A percentile compares a stretch with the other conserved stretches of the same genome.
Evolutionary conservation across 2,329 filamentous ascomycete species (phyloP).

Genomic region (Exophiala phaeomuriformis): DNA sequence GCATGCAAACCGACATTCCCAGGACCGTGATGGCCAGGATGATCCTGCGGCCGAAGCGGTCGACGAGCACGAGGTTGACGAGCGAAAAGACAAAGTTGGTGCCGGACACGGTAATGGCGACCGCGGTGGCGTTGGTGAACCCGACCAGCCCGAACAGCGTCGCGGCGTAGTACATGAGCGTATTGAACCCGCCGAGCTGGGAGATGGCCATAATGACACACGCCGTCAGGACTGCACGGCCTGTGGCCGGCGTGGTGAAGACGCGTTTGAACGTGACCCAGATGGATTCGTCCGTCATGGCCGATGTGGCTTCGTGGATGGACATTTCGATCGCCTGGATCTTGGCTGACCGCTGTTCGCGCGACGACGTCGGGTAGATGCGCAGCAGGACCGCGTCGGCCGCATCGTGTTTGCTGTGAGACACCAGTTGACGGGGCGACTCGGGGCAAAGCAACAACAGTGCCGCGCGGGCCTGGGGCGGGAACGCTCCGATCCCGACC

Average conservation of each 20-base stretch:
- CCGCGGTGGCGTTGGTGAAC: conserved; percentile 70
- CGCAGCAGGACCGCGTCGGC: conserved; percentile 60
- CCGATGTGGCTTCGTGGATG: conserved; percentile 8
- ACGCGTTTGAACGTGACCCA: conserved; percentile 34
- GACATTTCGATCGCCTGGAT: conserved; percentile 14
- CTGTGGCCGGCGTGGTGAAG: conserved; percentile 15
- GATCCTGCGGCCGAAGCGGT: conserved; percentile 67
- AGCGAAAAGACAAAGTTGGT: conserved; percentile 60
- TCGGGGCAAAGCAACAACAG: conserved; percentile 68
- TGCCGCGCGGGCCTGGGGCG: no score
- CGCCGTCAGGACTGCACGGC: conserved; percentile 69
- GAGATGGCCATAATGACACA: conserved; percentile 80
- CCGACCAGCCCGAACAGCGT: conserved; percentile 72
- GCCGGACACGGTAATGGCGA: conserved; percentile 68
- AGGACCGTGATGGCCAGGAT: conserved; percentile 78
- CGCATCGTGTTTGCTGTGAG: conserved; percentile 43
- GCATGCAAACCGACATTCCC: conserved; percentile 68
- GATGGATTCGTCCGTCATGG: conserved; percentile 12
- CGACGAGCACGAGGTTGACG: conserved; percentile 49
- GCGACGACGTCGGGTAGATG: conserved; percentile 55
- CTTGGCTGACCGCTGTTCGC: conserved; percentile 53
- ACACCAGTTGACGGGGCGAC: conserved; percentile 47
- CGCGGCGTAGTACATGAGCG: conserved; percentile 83
- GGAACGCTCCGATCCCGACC: conserved; percentile 75
- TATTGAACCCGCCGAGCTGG: conserved; percentile 85